Conservation (phyloP, 257 asterid species). For the Ilex asprella region DNA sequence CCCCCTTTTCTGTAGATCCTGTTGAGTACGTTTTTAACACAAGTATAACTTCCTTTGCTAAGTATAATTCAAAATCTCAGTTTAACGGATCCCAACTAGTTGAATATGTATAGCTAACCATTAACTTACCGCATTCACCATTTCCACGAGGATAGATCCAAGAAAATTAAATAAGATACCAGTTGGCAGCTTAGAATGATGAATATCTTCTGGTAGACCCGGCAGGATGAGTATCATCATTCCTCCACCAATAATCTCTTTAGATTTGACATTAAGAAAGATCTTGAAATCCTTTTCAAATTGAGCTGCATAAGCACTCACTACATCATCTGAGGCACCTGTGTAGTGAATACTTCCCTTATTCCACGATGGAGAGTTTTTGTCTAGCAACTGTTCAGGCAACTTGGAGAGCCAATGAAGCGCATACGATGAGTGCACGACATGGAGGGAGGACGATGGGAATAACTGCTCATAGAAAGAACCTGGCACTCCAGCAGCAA, state of each 20-base stretch:
- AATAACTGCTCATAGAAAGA: conserved; percentile 16
- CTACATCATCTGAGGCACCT: conserved; percentile 3
- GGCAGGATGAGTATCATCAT: conserved; percentile 1
- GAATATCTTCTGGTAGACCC: not conserved
- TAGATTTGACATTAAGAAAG: conserved; percentile 13
- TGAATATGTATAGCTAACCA: conserved; percentile 7
- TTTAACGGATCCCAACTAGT: conserved; percentile 1
- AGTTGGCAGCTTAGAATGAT: not conserved
- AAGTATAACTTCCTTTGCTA: too few species aligned
- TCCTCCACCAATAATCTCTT: conserved; percentile 12
- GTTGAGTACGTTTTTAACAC: too few species aligned
- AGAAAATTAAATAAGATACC: conserved; percentile 1
- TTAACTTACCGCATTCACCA: conserved; percentile 24
- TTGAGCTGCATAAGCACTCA: conserved; percentile 12
- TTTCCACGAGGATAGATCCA: conserved; percentile 22
- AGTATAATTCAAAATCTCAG: too few species aligned
- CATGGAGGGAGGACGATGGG: conserved; percentile 5
- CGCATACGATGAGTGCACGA: conserved; percentile 7
- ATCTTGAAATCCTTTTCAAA: conserved; percentile 9
- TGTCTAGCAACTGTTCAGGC: conserved; percentile 7
- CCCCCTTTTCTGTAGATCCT: too few species aligned
- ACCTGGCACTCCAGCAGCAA: conserved; percentile 9
- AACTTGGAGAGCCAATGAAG: conserved; percentile 22
- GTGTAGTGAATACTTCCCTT: conserved; percentile 7
- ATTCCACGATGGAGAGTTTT: conserved; percentile 15